Conservation (phyloP, 2,329 filamentous ascomycete species). For the Neurospora crassa region DNA sequence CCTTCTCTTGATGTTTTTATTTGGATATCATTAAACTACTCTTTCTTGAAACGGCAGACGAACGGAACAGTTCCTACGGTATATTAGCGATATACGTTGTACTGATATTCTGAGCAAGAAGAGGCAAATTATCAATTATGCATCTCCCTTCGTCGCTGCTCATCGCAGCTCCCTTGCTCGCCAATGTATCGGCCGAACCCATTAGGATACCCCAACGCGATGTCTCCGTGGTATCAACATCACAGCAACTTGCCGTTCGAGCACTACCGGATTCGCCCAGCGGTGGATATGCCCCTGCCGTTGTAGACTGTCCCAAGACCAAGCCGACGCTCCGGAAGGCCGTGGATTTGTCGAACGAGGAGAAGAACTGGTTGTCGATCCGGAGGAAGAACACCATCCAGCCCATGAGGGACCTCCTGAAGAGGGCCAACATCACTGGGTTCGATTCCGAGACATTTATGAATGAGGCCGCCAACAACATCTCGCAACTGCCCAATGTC, state of each 20-base stretch:
- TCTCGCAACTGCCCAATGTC: constrained; percentile 42
- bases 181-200: constrained; percentile 10
- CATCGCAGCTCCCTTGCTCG: background rate
- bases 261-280: constrained; percentile 29
- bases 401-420: constrained; percentile 67
- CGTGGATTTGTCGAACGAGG: constrained; percentile 52
- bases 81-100: background rate
- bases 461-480: constrained; percentile 53
- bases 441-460: constrained; percentile 74
- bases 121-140: background rate
- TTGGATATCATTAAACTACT: too few relatives aligned
- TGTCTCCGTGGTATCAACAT: constrained; percentile 4
- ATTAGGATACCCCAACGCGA: constrained; percentile 4
- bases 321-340: constrained; percentile 61
- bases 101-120: background rate
- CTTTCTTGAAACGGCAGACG: background rate
- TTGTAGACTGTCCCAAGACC: constrained; percentile 58
- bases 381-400: constrained; percentile 64
- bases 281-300: constrained; percentile 61
- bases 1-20: background rate
- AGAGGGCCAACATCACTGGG: constrained; percentile 60
- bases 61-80: background rate
- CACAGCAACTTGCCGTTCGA: constrained; percentile 12
- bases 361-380: constrained; percentile 62
- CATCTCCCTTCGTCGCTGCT: background rate